Percentiles rank a stretch among this genome's conserved stretches.
These are phyloP conservation scores for Aspergillus baeticus DNA, from an alignment of 495 filamentous ascomycete species.

Conservation along the genomic window DNA sequence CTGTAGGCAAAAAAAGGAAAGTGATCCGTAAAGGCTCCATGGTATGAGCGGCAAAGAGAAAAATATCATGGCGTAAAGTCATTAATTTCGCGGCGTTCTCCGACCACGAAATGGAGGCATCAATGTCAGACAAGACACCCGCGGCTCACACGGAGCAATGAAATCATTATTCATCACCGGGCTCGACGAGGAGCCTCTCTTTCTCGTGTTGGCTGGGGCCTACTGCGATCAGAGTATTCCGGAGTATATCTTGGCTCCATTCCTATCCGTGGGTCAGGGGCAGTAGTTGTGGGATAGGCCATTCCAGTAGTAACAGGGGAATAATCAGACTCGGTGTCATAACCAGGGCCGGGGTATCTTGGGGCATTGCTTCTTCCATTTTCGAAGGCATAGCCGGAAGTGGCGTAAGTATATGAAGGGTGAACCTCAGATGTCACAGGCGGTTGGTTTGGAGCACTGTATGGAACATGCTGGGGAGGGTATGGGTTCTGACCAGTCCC, in stretches of 20 bases:
- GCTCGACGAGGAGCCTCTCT: slow-evolving; percentile 40
- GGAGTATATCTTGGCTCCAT: slow-evolving; percentile 51
- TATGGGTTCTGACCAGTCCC: slow-evolving; percentile 36
- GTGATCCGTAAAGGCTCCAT: slow-evolving; percentile 10
- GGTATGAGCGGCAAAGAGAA: slow-evolving; percentile 7
- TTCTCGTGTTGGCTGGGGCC: slow-evolving; percentile 43
- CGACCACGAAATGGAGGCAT: slow-evolving; percentile 20
- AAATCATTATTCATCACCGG: slow-evolving; percentile 30
- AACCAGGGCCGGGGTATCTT: slow-evolving; percentile 46
- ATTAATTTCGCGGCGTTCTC: slow-evolving; percentile 22
- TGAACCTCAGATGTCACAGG: slow-evolving; percentile 42
- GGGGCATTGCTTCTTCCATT: slow-evolving; percentile 45
- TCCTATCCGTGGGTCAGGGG: slow-evolving; percentile 48
- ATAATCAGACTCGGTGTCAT: slow-evolving; percentile 47
- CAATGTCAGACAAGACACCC: slow-evolving; percentile 1
- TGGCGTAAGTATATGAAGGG: slow-evolving; percentile 43
- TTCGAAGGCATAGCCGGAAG: slow-evolving; percentile 40
- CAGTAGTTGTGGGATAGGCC: slow-evolving; percentile 43
- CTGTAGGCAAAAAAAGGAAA: slow-evolving; percentile 17
- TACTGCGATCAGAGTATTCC: slow-evolving; percentile 43
- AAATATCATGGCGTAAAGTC: slow-evolving; percentile 17
- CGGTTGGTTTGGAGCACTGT: slow-evolving; percentile 36
- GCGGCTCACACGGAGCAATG: slow-evolving; percentile 9
- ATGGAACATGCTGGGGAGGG: slow-evolving; percentile 37
- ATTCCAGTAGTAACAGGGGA: slow-evolving; percentile 45